These are phyloP conservation scores for Cyphellophora europaea DNA, from an alignment of 2,329 filamentous ascomycete species.

Conservation along the genomic window DNA sequence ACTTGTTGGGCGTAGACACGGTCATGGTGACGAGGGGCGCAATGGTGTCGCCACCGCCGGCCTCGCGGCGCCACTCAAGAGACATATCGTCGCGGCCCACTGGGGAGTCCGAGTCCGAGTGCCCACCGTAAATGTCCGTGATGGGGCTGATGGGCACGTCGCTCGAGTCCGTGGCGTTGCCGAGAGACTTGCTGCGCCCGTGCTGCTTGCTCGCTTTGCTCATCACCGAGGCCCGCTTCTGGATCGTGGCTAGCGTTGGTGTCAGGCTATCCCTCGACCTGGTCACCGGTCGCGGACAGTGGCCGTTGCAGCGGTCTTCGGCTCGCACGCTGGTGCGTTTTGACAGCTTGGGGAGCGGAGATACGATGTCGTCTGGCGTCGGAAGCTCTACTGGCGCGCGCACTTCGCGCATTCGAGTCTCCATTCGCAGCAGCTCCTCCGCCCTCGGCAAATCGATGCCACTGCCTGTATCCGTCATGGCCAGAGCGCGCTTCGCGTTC, in stretches of 20 bases:
- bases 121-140: conserved; percentile 6
- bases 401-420: conserved; percentile 28
- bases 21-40: conserved; percentile 4
- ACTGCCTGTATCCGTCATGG: conserved; percentile 50
- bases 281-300: conserved; percentile 10
- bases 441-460: conserved; percentile 49
- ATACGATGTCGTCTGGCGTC: conserved; percentile 7
- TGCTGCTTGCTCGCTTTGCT: conserved; percentile 3
- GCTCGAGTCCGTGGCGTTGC: conserved; percentile 6
- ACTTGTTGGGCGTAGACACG: conserved; percentile 4
- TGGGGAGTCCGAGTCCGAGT: neutral
- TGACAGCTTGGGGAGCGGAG: conserved; percentile 2
- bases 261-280: too few species aligned
- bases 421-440: conserved; percentile 39
- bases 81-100: neutral
- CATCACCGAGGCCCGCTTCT: too few species aligned
- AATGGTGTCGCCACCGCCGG: conserved; percentile 10
- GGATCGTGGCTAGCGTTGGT: too few species aligned
- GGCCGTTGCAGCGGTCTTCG: conserved; percentile 13
- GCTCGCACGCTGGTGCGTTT: conserved; percentile 3
- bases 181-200: conserved; percentile 8
- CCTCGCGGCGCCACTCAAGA: neutral
- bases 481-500: conserved; percentile 48
- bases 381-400: conserved; percentile 15
- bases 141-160: conserved; percentile 10